Percentiles rank a stretch among this genome's conserved stretches.
phyloP scores from a whole-genome alignment of 2,329 filamentous ascomycete genomes.

The Trichoderma asperellum region DNA sequence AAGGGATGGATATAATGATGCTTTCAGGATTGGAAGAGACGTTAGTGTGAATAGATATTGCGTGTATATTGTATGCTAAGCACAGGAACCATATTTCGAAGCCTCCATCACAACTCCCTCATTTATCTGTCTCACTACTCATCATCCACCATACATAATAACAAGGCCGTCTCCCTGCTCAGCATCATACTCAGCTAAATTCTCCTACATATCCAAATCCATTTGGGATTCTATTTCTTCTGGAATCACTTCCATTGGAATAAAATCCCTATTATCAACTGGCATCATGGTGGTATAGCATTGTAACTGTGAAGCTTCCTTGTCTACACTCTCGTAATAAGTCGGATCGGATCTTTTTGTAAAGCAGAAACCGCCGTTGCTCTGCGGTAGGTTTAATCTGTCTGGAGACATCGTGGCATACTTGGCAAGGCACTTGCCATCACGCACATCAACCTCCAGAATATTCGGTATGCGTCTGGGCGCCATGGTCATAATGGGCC shows the following conservation, averaged over 20 bases:
- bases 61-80: background rate
- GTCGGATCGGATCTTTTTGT: background rate
- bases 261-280: background rate
- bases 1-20: background rate
- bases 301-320: background rate
- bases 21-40: background rate
- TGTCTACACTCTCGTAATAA: background rate
- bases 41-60: background rate
- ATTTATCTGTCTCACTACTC: background rate
- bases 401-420: background rate
- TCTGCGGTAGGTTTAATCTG: background rate
- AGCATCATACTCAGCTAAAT: background rate
- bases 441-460: background rate
- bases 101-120: background rate
- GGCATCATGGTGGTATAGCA: background rate
- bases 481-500: background rate
- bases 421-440: background rate
- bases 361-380: no score
- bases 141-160: background rate
- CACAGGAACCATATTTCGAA: background rate
- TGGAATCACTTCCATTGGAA: background rate
- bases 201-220: slow-evolving; percentile 2
- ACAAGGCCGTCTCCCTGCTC: background rate
- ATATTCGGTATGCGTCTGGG: background rate
- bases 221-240: background rate